These are phyloP conservation scores for Hyaloscypha variabilis DNA, from an alignment of 495 filamentous ascomycete genomes.

Conservation along the genomic window DNA sequence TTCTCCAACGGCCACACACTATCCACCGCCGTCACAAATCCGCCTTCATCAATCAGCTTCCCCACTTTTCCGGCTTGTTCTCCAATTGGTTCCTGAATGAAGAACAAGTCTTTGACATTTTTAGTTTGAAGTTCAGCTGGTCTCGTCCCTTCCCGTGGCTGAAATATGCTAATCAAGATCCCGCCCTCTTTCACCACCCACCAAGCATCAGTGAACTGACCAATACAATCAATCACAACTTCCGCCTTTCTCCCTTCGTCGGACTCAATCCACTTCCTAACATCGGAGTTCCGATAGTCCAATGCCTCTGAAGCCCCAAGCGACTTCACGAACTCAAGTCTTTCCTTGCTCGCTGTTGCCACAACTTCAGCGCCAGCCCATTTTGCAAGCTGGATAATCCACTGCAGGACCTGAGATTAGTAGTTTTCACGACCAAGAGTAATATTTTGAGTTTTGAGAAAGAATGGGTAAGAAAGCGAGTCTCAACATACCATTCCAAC, in stretches of 20 bases:
- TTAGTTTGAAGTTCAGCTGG: slow-evolving; percentile 35
- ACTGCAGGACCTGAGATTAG: slow-evolving; percentile 18
- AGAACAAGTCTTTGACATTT: slow-evolving; percentile 42
- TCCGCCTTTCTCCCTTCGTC: slow-evolving; percentile 40
- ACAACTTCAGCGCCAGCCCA: slow-evolving; percentile 46
- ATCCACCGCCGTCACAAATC: slow-evolving; percentile 43
- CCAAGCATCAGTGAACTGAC: slow-evolving; percentile 51
- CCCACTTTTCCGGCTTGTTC: slow-evolving; percentile 45
- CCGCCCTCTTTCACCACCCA: slow-evolving; percentile 45
- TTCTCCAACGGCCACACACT: slow-evolving; percentile 51
- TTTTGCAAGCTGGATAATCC: slow-evolving; percentile 57
- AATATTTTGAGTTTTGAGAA: too few relatives aligned
- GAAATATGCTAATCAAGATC: slow-evolving; percentile 50
- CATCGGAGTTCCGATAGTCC: slow-evolving; percentile 42
- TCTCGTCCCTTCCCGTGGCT: slow-evolving; percentile 46
- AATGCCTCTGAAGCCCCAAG: slow-evolving; percentile 50
- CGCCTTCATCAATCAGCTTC: slow-evolving; percentile 44
- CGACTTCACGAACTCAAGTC: slow-evolving; percentile 37
- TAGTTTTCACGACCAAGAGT: too few relatives aligned
- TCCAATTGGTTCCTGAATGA: slow-evolving; percentile 47
- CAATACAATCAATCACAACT: slow-evolving; percentile 56
- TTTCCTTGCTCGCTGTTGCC: slow-evolving; percentile 42
- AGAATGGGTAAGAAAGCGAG: too few relatives aligned
- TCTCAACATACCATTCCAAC: slow-evolving; percentile 42
- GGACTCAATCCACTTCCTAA: slow-evolving; percentile 41